Percentiles rank a stretch among this genome's conserved stretches.
These are phyloP conservation scores for Diaporthe batatas DNA, from an alignment of 2,329 filamentous ascomycete genomes.

Conservation along the genomic window DNA sequence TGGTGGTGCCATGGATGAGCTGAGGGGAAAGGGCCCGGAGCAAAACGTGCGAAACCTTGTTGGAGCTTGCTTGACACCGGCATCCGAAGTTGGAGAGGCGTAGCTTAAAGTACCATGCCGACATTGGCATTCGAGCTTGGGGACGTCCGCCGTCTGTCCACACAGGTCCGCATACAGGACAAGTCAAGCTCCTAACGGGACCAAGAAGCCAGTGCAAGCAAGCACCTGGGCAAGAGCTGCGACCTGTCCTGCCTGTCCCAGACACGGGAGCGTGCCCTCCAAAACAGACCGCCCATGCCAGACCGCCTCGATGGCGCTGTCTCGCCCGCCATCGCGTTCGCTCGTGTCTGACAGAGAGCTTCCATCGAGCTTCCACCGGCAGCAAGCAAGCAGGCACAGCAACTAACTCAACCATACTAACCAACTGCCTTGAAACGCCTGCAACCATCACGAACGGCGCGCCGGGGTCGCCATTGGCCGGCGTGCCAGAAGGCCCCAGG, in stretches of 20 bases:
- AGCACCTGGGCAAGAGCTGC: neutral
- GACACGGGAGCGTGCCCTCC: neutral
- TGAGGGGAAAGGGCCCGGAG: neutral
- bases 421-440: slow-evolving; percentile 14
- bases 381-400: neutral
- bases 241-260: neutral
- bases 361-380: neutral
- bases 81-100: neutral
- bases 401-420: too few relatives aligned
- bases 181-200: too few relatives aligned
- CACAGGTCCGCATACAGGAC: neutral
- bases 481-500: slow-evolving; percentile 12
- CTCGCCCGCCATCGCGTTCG: neutral
- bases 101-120: too few relatives aligned
- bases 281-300: slow-evolving; percentile 1
- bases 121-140: neutral
- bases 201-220: neutral
- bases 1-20: neutral
- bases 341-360: slow-evolving; percentile 19
- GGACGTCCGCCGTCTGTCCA: neutral
- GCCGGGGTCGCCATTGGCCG: slow-evolving; percentile 30
- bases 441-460: slow-evolving; percentile 25
- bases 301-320: slow-evolving; percentile 9
- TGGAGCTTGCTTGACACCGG: neutral
- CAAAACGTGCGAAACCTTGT: neutral